These are phyloP conservation scores for Candida nitratophila DNA, from an alignment of 805 yeast genomes.

Conservation along the genomic window DNA sequence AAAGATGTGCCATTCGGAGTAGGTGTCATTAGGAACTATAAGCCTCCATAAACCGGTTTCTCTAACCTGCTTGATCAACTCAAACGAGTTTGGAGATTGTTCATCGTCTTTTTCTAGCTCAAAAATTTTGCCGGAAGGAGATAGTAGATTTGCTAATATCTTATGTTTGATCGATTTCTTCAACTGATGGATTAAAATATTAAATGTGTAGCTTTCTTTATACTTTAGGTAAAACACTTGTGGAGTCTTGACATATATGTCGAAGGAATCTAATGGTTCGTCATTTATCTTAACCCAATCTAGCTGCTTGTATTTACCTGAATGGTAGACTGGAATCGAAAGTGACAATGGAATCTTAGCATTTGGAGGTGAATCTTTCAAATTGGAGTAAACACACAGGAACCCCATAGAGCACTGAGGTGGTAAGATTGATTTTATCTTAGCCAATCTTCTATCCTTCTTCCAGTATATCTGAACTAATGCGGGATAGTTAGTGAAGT, in stretches of 20 bases:
- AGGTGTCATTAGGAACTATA: conserved; percentile 69
- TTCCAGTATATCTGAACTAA: conserved; percentile 77
- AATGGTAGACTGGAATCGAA: conserved; percentile 69
- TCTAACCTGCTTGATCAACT: conserved; percentile 48
- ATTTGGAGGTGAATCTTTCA: conserved; percentile 31
- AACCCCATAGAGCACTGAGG: conserved; percentile 61
- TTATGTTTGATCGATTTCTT: conserved; percentile 19
- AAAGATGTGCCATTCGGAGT: conserved; percentile 78
- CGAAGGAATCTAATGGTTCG: conserved; percentile 57
- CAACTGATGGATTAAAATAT: conserved; percentile 38
- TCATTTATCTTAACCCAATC: conserved; percentile 64
- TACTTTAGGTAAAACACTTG: conserved; percentile 58
- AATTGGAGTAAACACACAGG: conserved; percentile 56
- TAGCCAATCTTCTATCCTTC: conserved; percentile 55
- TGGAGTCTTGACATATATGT: conserved; percentile 79
- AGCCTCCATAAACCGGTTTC: conserved; percentile 84
- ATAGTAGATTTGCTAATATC: conserved; percentile 54
- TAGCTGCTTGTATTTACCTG: conserved; percentile 53
- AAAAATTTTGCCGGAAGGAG: conserved; percentile 77
- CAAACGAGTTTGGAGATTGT: conserved; percentile 36
- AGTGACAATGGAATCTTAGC: conserved; percentile 61
- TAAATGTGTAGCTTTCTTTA: conserved; percentile 59
- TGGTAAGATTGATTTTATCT: conserved; percentile 79
- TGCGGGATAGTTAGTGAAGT: conserved; percentile 26
- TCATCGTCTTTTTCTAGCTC: conserved; percentile 42